A percentile compares a stretch with the other conserved stretches of the same genome.
Evolutionary conservation across 768 basidiomycete genomes (phyloP).

Genomic region (Lanmaoa rubissima): DNA sequence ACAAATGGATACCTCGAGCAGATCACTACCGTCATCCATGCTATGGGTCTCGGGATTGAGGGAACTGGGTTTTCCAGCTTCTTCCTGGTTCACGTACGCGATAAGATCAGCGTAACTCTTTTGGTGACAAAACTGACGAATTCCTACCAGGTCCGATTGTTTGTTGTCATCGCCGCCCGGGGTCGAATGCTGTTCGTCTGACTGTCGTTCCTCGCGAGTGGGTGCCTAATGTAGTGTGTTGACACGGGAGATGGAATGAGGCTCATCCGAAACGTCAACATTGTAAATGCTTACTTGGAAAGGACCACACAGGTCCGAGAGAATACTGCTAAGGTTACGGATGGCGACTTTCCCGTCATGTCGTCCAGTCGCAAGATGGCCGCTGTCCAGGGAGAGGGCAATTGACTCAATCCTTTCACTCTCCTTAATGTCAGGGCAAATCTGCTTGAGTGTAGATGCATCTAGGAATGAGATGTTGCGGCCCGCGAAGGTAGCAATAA

Average conservation of each 20-base stretch:
- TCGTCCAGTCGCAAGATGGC: background rate
- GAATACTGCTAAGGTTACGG: background rate
- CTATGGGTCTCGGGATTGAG: no score
- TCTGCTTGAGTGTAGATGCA: background rate
- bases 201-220: background rate
- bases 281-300: background rate
- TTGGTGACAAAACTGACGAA: no score
- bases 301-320: background rate
- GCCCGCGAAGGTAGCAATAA: no score
- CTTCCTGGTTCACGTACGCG: no score
- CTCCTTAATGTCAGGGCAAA: background rate
- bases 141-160: no score
- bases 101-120: no score
- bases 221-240: background rate
- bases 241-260: background rate
- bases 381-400: background rate
- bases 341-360: background rate
- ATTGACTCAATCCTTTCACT: background rate
- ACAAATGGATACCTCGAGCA: no score
- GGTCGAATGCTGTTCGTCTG: background rate
- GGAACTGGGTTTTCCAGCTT: no score
- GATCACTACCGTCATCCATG: no score
- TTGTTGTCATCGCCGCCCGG: no score
- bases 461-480: background rate
- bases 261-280: no score